These are phyloP conservation scores for Pachysandra terminalis DNA, from an alignment of 164 flowering plant genomes.

Conservation along the genomic window DNA sequence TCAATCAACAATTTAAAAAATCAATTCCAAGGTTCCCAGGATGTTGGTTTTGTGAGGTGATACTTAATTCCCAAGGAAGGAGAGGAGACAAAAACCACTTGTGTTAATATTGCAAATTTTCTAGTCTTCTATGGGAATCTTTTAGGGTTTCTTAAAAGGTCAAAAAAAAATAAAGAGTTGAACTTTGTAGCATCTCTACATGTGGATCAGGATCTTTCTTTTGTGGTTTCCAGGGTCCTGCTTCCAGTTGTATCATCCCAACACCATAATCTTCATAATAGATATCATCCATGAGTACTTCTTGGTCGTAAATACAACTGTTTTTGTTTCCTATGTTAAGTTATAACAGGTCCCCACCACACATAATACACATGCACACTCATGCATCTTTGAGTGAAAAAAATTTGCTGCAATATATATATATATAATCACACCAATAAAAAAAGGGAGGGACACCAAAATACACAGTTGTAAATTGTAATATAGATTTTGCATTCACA, in stretches of 20 bases:
- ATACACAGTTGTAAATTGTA: too few species aligned
- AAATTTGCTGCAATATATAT: too few species aligned
- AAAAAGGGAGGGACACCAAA: too few species aligned
- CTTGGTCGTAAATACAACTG: conserved; percentile 13
- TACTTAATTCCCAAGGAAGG: background rate
- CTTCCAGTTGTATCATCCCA: conserved; percentile 28
- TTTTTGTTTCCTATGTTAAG: background rate
- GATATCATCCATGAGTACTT: conserved; percentile 14
- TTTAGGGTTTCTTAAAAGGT: background rate
- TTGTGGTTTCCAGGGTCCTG: conserved; percentile 42
- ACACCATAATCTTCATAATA: conserved; percentile 10
- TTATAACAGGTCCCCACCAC: conserved; percentile 11
- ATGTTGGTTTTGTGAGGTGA: conserved; percentile 38
- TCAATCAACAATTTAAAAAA: conserved; percentile 21
- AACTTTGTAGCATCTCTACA: conserved; percentile 28
- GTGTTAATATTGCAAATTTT: conserved; percentile 21
- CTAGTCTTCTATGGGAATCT: conserved; percentile 13
- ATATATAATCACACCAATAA: too few species aligned
- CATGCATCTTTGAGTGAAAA: conserved; percentile 12
- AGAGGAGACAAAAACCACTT: conserved; percentile 25
- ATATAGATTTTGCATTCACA: too few species aligned
- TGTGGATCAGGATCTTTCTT: conserved; percentile 27
- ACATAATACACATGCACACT: background rate
- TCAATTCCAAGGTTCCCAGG: conserved; percentile 39
- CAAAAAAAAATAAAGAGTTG: conserved; percentile 17